These are phyloP conservation scores for Trichosporon inkin DNA, from an alignment of 1,284 basidiomycete genomes.

Conservation along the genomic window DNA sequence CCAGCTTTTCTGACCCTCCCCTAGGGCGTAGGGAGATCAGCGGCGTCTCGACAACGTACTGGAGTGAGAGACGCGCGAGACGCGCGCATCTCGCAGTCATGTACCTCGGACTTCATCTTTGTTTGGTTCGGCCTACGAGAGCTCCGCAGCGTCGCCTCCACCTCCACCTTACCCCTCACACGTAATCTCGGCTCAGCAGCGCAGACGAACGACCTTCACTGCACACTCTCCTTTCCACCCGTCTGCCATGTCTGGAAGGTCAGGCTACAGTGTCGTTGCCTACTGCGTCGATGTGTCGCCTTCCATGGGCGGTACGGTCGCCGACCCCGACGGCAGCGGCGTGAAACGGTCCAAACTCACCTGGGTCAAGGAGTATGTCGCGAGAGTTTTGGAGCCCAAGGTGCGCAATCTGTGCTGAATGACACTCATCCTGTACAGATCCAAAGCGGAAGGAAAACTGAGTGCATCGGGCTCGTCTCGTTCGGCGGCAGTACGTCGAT, in stretches of 20 bases:
- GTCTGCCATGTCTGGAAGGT: conserved; percentile 33
- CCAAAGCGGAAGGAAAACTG: conserved; percentile 82
- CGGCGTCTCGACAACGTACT: too few relatives aligned
- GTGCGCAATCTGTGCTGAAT: conserved; percentile 49
- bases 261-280: conserved; percentile 44
- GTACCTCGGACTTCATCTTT: too few relatives aligned
- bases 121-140: too few relatives aligned
- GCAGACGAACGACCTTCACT: too few relatives aligned
- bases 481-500: conserved; percentile 66
- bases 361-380: conserved; percentile 77
- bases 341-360: conserved; percentile 70
- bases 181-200: neutral
- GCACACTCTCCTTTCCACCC: neutral
- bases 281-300: conserved; percentile 83
- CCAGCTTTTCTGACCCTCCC: too few relatives aligned
- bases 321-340: conserved; percentile 57
- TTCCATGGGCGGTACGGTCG: conserved; percentile 68
- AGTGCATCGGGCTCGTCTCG: conserved; percentile 77
- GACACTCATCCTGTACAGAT: conserved; percentile 57
- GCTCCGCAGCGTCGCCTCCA: too few relatives aligned
- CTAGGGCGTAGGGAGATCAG: too few relatives aligned
- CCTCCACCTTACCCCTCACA: conserved; percentile 3
- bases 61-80: too few relatives aligned
- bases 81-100: too few relatives aligned
- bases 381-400: conserved; percentile 83